Conservation (phyloP, 2,329 filamentous ascomycete species). For the Zalaria sp. region DNA sequence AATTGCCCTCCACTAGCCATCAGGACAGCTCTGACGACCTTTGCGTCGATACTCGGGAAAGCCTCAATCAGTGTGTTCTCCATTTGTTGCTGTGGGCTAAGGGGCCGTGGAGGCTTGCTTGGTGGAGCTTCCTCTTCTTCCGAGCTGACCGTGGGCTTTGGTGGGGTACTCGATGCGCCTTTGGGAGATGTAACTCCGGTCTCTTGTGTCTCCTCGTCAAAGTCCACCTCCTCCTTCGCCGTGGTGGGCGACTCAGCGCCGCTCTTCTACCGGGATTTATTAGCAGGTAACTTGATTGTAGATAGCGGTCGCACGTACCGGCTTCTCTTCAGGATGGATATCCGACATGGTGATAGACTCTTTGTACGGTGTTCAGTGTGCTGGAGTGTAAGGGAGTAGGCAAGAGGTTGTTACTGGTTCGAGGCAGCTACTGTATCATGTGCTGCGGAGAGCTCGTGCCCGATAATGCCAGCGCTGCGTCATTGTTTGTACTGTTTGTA, state of each 20-base stretch:
- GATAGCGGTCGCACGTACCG: too few species aligned
- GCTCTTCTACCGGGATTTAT: slow-evolving; percentile 1
- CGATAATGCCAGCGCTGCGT: too few species aligned
- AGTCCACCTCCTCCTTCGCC: slow-evolving; percentile 22
- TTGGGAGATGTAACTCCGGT: slow-evolving; percentile 35
- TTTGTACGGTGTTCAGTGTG: too few species aligned
- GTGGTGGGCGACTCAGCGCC: slow-evolving; percentile 20
- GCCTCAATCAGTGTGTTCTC: slow-evolving; percentile 84
- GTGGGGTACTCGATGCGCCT: slow-evolving; percentile 24
- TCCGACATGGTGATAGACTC: too few species aligned
- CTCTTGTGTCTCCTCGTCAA: slow-evolving; percentile 49
- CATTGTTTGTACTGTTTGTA: too few species aligned
- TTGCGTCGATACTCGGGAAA: slow-evolving; percentile 68
- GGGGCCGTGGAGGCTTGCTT: slow-evolving; percentile 66
- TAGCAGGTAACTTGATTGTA: slow-evolving; percentile 11
- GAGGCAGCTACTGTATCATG: too few species aligned
- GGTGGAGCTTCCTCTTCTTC: slow-evolving; percentile 39
- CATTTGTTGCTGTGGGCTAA: slow-evolving; percentile 71
- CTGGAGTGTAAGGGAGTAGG: too few species aligned
- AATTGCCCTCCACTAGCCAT: slow-evolving; percentile 74
- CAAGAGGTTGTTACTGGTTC: too few species aligned
- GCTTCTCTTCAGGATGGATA: too few species aligned
- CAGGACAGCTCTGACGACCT: slow-evolving; percentile 78
- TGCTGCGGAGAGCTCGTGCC: too few species aligned
- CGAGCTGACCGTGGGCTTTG: slow-evolving; percentile 32